Base-by-base conservation (phyloP, 768 basidiomycete genomes). In the Cystoderma amianthinum region DNA sequence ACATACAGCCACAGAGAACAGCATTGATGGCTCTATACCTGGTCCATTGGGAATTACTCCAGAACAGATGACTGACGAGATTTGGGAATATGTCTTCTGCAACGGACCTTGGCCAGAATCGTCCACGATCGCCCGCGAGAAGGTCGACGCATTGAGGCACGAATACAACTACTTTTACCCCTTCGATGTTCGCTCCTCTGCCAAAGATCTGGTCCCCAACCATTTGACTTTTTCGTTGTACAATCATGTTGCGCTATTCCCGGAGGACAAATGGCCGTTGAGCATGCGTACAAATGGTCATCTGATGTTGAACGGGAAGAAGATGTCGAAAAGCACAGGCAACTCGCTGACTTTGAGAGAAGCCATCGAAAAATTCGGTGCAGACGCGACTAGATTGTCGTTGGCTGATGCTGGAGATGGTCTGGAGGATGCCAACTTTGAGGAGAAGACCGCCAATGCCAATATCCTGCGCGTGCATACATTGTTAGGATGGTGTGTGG, bases 141-240 rank as follows among this genome's bases (percentile, higher is more conserved):
- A 88, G 53, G 86, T 80, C 22, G 84, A 93, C 56, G 69, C 73
- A 12, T 73, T 98, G 63, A 93, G 86, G 59, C 85, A 86, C 61
- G 85, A 92, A 62, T 98, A 84, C 72, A 69, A 85, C 22, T 99
- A 97, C 71, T 98, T 95, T 71, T 99, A 99, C 64, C 95, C 96
- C 40, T 85, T 97, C 71, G 91, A 98, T 65, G 78, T 99, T 52
- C 89, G 96, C 36, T 97, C 96, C 11, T 99, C 96, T 10, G 96
- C 89, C 41, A 98, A 98, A 63, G 96, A 99, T 55, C 74, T 99
- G 46, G 85, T 99, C 45, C 87, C 85, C 28, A 99, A 99, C 62
- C 85, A 98, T 61, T 57, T 99, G 55, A 92, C 95, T 0, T 97
- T 99, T 69, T 80, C 80, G 38, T 64, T 96, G 48, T 99, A 99